Base-by-base conservation (phyloP, 2,329 filamentous ascomycete genomes). In the Endoconidiophora polonica region DNA sequence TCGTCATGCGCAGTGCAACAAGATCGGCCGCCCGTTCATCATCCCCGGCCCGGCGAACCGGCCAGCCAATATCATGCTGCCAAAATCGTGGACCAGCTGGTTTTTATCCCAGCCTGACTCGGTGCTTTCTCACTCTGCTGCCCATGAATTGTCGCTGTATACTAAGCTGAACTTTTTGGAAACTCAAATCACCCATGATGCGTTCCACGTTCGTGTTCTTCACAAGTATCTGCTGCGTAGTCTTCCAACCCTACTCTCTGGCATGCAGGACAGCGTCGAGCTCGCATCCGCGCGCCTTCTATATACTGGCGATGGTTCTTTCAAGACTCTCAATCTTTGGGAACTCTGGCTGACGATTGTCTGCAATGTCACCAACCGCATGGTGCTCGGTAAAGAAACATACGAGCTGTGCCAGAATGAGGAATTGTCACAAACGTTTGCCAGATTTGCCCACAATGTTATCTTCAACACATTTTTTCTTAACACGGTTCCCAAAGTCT, bases 381-480 rank as follows among this genome's bases (percentile, higher is more conserved):
- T 71, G 48, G 59, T 71, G 4, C 63, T 69, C 6, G 68, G 69
- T 12, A 52, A 56, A 1, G 58, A 57, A 5, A 46, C 62, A 41
- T 66, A 63, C 56, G 66, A 66, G 24, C 65, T 46, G 3, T 46
- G 44, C 18, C 26, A 39, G 16, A 38, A 14, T 12, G 66, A 63
- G 56, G 66, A 66, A 23, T 65, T 46, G 5, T 46, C 29, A 12
- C 26, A 39, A 22, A 14, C 12, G 7, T 70, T 71, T 56, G 60
- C 70, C 5, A 59, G 60, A 23, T 77, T 76, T 53, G 70, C 72
- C 29, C 65, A 70, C 52, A 66, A 67, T 46, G 66, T 75, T 2
- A 57, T 74, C 2, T 57, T 68, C 42, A 68, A 68, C 52, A 63
- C 63, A 52, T 61, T 70, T 43, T 54, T 72, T 14, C 61, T 73